Percentiles rank a stretch among this genome's conserved stretches.
Conservation (phyloP, 495 filamentous ascomycete genomes). For the Daldinia vernicosa region DNA sequence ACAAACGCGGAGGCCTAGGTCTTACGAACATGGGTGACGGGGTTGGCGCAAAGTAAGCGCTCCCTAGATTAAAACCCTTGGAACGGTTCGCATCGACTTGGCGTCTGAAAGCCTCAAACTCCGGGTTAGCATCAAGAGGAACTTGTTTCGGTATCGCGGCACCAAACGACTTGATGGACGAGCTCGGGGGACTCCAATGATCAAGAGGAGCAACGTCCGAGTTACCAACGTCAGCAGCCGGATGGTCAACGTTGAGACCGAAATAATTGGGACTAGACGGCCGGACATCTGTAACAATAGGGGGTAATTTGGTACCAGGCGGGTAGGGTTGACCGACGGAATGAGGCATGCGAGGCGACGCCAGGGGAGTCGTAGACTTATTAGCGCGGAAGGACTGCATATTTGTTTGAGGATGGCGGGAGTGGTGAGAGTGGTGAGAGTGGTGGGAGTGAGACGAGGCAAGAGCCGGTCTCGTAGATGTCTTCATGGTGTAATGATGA, state of each 20-base stretch:
- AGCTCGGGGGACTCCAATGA: conserved; percentile 76
- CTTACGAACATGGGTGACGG: conserved; percentile 46
- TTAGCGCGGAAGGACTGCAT: conserved; percentile 51
- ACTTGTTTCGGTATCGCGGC: conserved; percentile 74
- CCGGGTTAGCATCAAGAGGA: conserved; percentile 74
- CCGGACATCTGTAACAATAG: conserved; percentile 49
- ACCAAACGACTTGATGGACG: conserved; percentile 72
- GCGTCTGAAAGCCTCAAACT: conserved; percentile 78
- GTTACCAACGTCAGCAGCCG: conserved; percentile 62
- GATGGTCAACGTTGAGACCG: conserved; percentile 70
- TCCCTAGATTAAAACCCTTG: conserved; percentile 61
- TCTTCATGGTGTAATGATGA: conserved; percentile 59
- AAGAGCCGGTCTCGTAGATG: conserved; percentile 53
- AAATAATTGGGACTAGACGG: conserved; percentile 84
- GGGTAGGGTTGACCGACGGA: conserved; percentile 57
- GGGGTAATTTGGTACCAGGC: conserved; percentile 47
- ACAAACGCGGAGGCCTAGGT: conserved; percentile 51
- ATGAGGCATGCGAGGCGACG: conserved; percentile 53
- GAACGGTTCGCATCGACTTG: conserved; percentile 70
- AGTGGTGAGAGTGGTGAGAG: conserved; percentile 46
- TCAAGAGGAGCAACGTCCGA: conserved; percentile 67
- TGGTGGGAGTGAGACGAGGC: conserved; percentile 48
- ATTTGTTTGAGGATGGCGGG: conserved; percentile 52
- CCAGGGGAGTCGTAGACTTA: conserved; percentile 54
- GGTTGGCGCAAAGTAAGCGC: conserved; percentile 53